Evolutionary conservation across 2,329 filamentous ascomycete species (phyloP), one percentile per base, ranked within the genome.

Genomic region (Aspergillus hiratsukae): DNA sequence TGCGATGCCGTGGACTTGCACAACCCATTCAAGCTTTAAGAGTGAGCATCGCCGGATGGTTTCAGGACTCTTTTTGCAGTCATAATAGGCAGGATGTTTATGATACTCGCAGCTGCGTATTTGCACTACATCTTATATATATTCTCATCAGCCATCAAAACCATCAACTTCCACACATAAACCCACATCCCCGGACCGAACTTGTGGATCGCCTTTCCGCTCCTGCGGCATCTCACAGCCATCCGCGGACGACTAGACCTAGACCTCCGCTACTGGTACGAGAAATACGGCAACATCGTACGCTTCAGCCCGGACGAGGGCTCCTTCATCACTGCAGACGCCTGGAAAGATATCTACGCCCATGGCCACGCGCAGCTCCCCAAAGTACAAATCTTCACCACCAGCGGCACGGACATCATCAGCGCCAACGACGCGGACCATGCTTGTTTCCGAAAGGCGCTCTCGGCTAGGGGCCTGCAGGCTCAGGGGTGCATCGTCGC

Each of bases 381-480:
- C 0, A 65, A 65, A 25, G 53, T 58, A 2, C 1, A 29, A 3
- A 14, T 10, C 9, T 61, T 52, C 4, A n/a, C 43, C 25, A 53
- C 19, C 41, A 53, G 43, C 35, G 21, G 40, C 6, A 14, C 21
- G 4, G 55, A 60, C 23, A 63, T 65, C 7, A 51, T 62, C 31
- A 53, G 48, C 14, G 37, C 62, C 19, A 57, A 62, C 14, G 51
- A 53, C 19, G 29, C n/a, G n/a, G 58, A 69, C 11, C 69, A 72
- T 46, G 46, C 53, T 10, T 65, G 66, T 3, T 55, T 59, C 40
- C 68, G 74, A 23, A 59, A 63, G 0, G 52, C 67, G 2, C 55
- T 79, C 55, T 76, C 73, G 0, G 72, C 76, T 43, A 70, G 70
- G 49, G 72, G 72, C 1, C 55, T 79, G 10, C 61, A 63, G 11